Evolutionary conservation across 1,139 yeast genomes (phyloP).

Genomic region (Yamadazyma oceani): DNA sequence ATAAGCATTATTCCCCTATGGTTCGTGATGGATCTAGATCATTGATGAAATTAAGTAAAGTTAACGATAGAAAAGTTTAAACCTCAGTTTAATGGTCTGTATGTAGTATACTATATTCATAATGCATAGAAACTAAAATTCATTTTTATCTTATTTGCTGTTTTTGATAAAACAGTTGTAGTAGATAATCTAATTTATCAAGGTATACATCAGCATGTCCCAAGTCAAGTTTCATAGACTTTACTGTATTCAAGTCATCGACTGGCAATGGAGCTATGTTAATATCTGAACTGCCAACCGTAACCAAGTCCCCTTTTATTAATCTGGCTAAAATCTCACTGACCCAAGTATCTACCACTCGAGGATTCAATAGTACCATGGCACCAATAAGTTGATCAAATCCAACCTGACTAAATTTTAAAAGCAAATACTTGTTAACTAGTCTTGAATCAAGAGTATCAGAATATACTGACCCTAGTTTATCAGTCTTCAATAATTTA

Average conservation of each 20-base stretch:
- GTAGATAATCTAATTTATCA: slow-evolving; percentile 17
- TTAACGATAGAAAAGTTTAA: slow-evolving; percentile 9
- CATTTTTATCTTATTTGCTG: neutral
- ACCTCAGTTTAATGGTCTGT: neutral
- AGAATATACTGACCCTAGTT: slow-evolving; percentile 3
- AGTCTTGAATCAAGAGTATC: slow-evolving; percentile 5
- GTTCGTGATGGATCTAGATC: slow-evolving; percentile 56
- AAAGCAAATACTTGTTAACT: slow-evolving; percentile 7
- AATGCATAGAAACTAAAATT: neutral
- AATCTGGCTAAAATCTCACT: neutral
- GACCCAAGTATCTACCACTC: slow-evolving; percentile 5
- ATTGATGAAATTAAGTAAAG: slow-evolving; percentile 43
- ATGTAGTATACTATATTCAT: too few relatives aligned
- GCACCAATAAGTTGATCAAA: slow-evolving; percentile 14
- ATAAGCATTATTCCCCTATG: slow-evolving; percentile 78
- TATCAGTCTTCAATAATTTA: slow-evolving; percentile 1
- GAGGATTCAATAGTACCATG: slow-evolving; percentile 3
- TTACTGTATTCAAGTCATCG: neutral
- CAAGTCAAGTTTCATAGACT: neutral
- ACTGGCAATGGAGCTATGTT: neutral
- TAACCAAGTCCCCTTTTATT: neutral
- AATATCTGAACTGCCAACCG: neutral
- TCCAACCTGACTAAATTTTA: slow-evolving; percentile 11
- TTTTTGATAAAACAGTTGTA: slow-evolving; percentile 4
- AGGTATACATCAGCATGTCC: slow-evolving; percentile 7